Evolutionary conservation across 2,329 filamentous ascomycete genomes (phyloP), one percentile per base, ranked within the genome.

Genomic region (Colletotrichum tanaceti): DNA sequence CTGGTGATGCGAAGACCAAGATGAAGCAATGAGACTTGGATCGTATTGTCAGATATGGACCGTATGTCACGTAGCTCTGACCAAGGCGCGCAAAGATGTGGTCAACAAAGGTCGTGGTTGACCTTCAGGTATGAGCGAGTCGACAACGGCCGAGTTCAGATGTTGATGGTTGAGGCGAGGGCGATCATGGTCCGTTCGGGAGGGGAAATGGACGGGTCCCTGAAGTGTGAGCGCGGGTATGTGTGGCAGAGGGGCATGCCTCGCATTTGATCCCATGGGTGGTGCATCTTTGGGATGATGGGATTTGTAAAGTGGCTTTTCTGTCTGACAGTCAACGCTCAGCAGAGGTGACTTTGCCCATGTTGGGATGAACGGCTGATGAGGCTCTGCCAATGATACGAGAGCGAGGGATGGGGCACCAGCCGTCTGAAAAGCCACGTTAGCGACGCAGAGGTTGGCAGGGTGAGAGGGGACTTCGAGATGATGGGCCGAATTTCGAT

Each of bases 291-390:
- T 67, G 63, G 64, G 58, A 49, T 41, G 24, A 63, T 70, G 58
- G 67, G 63, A 68, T 66, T 69, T 61, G 55, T 9, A 47, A 69
- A 64, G 55, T 58, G 62, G 62, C 55, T 66, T 59, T 38, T 65
- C 43, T 53, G 62, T 69, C 66, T 60, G 62, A 61, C 62, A 39
- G 62, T 69, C 65, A 68, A 55, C 65, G 49, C 47, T 50, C 47
- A 59, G 28, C 13, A 43, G 7, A 55, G 14, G 24, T 32, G 38
- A 39, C 44, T 65, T 61, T 39, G 24, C 62, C 32, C 43, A 41
- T 32, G 16, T 52, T 35, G 28, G 62, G 44, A 46, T 14, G 24
- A 50, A 28, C 7, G 38, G 24, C n/a, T 20, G 47, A 68, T 24
- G 63, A 60, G 52, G 46, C 58, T 68, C 63, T 63, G 53, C 58